A percentile compares a stretch with the other conserved stretches of the same genome.
phyloP scores from a whole-genome alignment of 257 asterid genomes.

The Prunella vulgaris region DNA sequence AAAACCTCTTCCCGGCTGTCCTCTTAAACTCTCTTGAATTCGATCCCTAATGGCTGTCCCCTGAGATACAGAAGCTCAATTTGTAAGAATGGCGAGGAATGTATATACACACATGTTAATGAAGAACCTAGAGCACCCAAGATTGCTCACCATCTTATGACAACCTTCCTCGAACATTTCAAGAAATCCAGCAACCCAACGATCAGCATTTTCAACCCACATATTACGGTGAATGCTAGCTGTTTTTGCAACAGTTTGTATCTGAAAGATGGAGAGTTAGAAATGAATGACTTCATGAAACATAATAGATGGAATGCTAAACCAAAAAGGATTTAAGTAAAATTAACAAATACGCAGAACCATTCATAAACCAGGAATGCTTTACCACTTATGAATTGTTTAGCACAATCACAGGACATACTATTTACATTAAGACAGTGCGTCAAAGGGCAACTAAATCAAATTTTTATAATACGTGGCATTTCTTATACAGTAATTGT shows the following conservation, averaged over 20 bases:
- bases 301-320: neutral
- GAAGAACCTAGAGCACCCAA: neutral
- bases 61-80: slow-evolving; percentile 25
- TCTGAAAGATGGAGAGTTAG: slow-evolving; percentile 28
- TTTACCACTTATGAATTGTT: neutral
- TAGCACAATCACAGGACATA: neutral
- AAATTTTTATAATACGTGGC: neutral
- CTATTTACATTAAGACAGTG: neutral
- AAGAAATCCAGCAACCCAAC: slow-evolving; percentile 74
- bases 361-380: neutral
- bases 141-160: slow-evolving; percentile 61
- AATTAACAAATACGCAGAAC: neutral
- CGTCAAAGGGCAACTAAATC: neutral
- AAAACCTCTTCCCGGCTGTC: slow-evolving; percentile 34
- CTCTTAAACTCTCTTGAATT: slow-evolving; percentile 58
- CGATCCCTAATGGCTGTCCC: slow-evolving; percentile 65
- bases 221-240: slow-evolving; percentile 51
- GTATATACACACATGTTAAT: too few species aligned
- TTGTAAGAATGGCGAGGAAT: neutral
- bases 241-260: slow-evolving; percentile 70
- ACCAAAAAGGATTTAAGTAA: neutral
- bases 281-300: neutral
- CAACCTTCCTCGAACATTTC: slow-evolving; percentile 77
- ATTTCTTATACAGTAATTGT: neutral
- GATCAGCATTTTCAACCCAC: slow-evolving; percentile 78